phyloP scores from a whole-genome alignment of 345 rosid species.

The Dipteronia dyeriana region DNA sequence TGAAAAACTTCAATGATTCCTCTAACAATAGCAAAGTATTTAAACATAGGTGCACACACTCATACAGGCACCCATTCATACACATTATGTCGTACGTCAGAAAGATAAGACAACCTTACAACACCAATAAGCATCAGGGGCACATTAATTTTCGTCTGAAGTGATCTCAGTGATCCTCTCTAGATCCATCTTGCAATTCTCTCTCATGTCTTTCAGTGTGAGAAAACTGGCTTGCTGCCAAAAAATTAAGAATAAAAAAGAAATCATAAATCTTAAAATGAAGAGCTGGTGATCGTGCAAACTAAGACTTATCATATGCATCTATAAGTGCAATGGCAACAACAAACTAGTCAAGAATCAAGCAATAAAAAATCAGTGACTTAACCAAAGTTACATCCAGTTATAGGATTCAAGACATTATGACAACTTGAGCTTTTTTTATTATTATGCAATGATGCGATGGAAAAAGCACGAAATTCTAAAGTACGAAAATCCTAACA shows the following conservation, averaged over 20 bases:
- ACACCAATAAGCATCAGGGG: conserved; percentile 18
- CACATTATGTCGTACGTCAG: conserved; percentile 12
- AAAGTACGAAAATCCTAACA: not conserved
- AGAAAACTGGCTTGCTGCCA: conserved; percentile 26
- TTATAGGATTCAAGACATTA: conserved; percentile 1
- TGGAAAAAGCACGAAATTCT: not conserved
- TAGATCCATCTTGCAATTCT: conserved; percentile 69
- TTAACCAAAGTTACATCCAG: conserved; percentile 11
- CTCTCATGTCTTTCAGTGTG: conserved; percentile 63
- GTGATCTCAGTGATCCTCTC: conserved; percentile 51
- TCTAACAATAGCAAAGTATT: conserved; percentile 17
- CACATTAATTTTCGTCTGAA: conserved; percentile 36
- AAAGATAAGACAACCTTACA: conserved; percentile 25
- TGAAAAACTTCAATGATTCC: conserved; percentile 9
- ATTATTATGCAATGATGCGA: not conserved
- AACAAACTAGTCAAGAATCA: conserved; percentile 1
- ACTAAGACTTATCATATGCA: not conserved
- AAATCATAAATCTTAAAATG: no score
- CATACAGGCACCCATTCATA: conserved; percentile 4
- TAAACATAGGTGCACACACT: conserved; percentile 4
- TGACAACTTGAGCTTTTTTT: not conserved
- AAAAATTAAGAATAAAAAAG: no score
- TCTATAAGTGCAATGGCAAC: not conserved
- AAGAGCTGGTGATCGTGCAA: not conserved
- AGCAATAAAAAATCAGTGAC: not conserved